phyloP scores from a whole-genome alignment of 2,329 filamentous ascomycete genomes.

The Sclerotinia sclerotiorum region DNA sequence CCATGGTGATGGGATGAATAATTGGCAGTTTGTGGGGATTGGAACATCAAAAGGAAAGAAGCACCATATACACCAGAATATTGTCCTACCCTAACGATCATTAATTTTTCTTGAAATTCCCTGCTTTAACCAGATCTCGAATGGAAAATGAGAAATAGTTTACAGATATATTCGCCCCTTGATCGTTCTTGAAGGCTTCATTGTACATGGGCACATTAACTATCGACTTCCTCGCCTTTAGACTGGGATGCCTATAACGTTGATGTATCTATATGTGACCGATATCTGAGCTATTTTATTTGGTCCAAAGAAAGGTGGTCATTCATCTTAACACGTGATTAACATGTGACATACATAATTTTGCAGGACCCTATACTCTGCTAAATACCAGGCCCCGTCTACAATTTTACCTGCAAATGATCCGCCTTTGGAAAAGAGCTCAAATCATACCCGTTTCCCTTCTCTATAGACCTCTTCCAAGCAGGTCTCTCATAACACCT shows the following conservation, averaged over 20 bases:
- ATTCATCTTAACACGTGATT: neutral
- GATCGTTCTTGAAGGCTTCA: too few relatives aligned
- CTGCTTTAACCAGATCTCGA: too few relatives aligned
- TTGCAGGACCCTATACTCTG: neutral
- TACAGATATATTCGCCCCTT: too few relatives aligned
- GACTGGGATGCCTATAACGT: neutral
- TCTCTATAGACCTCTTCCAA: constrained; percentile 37
- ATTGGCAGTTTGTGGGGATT: too few relatives aligned
- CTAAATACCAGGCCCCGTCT: neutral
- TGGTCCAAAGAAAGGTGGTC: neutral
- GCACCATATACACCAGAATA: too few relatives aligned
- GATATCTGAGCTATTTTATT: neutral
- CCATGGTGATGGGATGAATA: neutral
- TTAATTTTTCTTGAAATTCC: too few relatives aligned
- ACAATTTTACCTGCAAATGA: neutral
- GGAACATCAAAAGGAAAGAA: too few relatives aligned
- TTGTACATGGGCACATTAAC: neutral
- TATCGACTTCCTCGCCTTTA: neutral
- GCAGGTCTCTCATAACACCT: constrained; percentile 36
- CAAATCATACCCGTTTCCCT: constrained; percentile 40
- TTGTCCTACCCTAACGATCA: too few relatives aligned
- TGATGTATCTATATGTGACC: neutral
- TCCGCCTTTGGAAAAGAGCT: constrained; percentile 23
- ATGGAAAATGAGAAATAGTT: too few relatives aligned
- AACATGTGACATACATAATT: neutral